Evolutionary conservation across 129 eudicot genomes (phyloP).

Genomic region (Centrapalus pauciflorus): DNA sequence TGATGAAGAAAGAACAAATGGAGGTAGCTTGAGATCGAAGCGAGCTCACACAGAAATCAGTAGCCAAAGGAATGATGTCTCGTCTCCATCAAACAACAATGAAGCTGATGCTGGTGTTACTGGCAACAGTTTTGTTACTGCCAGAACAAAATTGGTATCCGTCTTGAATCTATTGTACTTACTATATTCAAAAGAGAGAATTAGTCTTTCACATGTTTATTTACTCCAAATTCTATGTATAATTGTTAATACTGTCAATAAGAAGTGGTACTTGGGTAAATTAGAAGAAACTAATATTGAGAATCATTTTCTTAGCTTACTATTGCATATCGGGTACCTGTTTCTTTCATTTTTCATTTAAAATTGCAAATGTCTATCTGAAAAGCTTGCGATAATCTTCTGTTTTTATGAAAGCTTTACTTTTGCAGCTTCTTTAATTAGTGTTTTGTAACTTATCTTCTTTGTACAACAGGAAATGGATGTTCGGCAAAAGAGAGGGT

Average conservation of each 20-base stretch:
- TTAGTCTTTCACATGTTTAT: neutral
- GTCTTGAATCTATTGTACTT: neutral
- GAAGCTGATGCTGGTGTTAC: constrained; percentile 50
- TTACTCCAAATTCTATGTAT: constrained; percentile 2
- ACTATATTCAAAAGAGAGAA: neutral
- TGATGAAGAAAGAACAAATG: constrained; percentile 54
- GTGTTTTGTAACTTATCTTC: constrained; percentile 1
- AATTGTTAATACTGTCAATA: neutral
- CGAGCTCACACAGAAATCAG: constrained; percentile 55
- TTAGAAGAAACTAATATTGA: neutral
- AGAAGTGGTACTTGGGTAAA: constrained; percentile 6
- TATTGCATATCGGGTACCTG: neutral
- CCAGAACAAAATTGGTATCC: constrained; percentile 87
- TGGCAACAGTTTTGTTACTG: constrained; percentile 84
- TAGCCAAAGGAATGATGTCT: constrained; percentile 57
- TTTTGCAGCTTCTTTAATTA: constrained; percentile 5
- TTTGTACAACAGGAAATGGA: constrained; percentile 70
- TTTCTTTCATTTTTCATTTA: neutral
- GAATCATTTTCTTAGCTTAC: neutral
- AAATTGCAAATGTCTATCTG: neutral
- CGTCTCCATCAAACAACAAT: constrained; percentile 60
- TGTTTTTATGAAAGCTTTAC: neutral
- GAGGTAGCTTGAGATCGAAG: constrained; percentile 47
- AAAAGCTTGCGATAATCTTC: neutral
- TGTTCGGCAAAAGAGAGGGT: constrained; percentile 63